phyloP scores from a whole-genome alignment of 78 protist genomes.

The Dictyostelium capitatum region DNA sequence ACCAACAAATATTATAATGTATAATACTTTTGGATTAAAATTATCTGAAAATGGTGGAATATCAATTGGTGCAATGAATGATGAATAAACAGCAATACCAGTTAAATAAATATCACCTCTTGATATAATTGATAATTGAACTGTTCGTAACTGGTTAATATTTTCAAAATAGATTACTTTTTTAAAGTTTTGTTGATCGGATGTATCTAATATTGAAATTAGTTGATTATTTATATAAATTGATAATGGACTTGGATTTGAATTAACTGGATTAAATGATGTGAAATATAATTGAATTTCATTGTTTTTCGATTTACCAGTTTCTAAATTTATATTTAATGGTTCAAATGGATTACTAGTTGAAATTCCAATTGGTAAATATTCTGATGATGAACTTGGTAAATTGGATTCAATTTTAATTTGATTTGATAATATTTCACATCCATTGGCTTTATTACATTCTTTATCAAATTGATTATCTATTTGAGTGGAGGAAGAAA shows the following conservation, averaged over 20 bases:
- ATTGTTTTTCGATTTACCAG: no score
- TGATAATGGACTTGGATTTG: constrained; percentile 11
- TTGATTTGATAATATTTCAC: neutral
- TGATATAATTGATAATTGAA: neutral
- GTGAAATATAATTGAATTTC: neutral
- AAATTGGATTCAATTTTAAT: neutral
- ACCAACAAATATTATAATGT: no score
- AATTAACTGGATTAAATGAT: neutral
- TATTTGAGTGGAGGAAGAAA: no score
- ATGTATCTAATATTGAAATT: neutral
- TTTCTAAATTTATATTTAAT: neutral
- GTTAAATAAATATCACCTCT: constrained; percentile 29
- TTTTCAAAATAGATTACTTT: no score
- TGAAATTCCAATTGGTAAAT: neutral
- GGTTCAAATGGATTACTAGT: neutral
- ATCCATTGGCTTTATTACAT: no score
- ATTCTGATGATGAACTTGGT: neutral
- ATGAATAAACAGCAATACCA: neutral
- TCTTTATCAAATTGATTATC: neutral
- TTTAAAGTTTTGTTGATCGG: no score
- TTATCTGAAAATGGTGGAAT: no score
- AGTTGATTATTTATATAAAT: neutral
- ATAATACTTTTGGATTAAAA: no score
- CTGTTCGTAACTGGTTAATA: no score
- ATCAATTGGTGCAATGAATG: no score